Evolutionary conservation across 768 basidiomycete species (phyloP).

Genomic region (Boletus bicolor): DNA sequence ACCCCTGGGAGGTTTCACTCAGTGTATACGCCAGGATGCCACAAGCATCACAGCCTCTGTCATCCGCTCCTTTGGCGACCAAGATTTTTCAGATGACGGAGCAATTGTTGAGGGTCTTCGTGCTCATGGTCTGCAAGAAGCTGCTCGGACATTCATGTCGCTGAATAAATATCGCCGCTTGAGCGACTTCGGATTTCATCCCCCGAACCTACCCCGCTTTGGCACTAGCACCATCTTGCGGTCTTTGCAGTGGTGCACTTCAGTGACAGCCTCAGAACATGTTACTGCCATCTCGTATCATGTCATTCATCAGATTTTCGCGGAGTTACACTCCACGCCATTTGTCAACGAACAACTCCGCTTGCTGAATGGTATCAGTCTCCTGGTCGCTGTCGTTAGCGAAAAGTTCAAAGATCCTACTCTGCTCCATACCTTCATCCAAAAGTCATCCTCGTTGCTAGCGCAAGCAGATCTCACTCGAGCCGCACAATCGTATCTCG

Average conservation of each 20-base stretch:
- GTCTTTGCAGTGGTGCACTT: conserved; percentile 59
- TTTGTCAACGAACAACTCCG: conserved; percentile 84
- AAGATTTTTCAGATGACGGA: conserved; percentile 54
- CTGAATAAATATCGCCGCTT: conserved; percentile 51
- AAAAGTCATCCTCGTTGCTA: conserved; percentile 64
- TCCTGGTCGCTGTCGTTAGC: conserved; percentile 67
- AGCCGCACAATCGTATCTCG: conserved; percentile 71
- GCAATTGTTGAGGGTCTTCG: conserved; percentile 48
- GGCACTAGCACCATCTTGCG: conserved; percentile 46
- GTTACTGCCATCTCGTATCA: conserved; percentile 70
- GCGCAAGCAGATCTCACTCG: conserved; percentile 63
- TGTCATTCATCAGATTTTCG: conserved; percentile 69
- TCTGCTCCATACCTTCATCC: conserved; percentile 65
- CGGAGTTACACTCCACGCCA: conserved; percentile 58
- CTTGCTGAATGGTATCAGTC: conserved; percentile 63
- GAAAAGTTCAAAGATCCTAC: conserved; percentile 53
- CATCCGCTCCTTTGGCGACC: conserved; percentile 63
- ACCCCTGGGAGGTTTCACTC: conserved; percentile 33
- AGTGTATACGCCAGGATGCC: conserved; percentile 40
- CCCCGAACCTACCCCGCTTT: conserved; percentile 65
- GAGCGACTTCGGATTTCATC: conserved; percentile 51
- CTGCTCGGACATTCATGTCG: conserved; percentile 44
- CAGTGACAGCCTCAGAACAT: conserved; percentile 39
- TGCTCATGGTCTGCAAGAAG: conserved; percentile 31
- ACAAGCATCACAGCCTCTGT: conserved; percentile 60